A percentile compares a stretch with the other conserved stretches of the same genome.
Conservation (phyloP, 192 early-diverging fungal genomes). For the Endogone sp. region DNA sequence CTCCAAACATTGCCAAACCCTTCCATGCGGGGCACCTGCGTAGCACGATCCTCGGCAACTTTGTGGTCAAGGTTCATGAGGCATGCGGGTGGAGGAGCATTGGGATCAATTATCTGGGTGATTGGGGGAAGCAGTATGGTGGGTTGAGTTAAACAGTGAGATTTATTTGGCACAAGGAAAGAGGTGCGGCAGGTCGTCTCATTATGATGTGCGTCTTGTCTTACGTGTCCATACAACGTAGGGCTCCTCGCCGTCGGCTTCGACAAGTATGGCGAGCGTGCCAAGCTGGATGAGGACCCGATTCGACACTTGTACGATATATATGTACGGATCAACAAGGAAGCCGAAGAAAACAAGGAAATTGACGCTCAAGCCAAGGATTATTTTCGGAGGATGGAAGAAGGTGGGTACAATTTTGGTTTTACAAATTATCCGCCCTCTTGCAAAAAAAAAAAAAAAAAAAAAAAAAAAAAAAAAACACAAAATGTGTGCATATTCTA, state of each 20-base stretch:
- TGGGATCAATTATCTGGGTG: conserved; percentile 93
- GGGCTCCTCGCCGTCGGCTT: conserved; percentile 88
- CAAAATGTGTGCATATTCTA: conserved; percentile 1
- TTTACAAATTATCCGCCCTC: neutral
- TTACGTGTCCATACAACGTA: conserved; percentile 15
- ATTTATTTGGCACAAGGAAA: neutral
- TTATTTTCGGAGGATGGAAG: conserved; percentile 92
- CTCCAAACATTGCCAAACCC: conserved; percentile 97
- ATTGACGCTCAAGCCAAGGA: conserved; percentile 75
- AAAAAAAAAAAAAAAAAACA: conserved; percentile 3
- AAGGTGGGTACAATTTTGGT: conserved; percentile 37
- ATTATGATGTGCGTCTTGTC: neutral
- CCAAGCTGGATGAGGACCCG: conserved; percentile 65
- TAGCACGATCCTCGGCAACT: conserved; percentile 95
- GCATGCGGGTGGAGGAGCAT: conserved; percentile 80
- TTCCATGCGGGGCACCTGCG: conserved; percentile 97
- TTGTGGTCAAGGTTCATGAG: conserved; percentile 70
- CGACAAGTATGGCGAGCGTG: conserved; percentile 68
- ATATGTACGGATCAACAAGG: conserved; percentile 80
- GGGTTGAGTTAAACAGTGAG: conserved; percentile 16
- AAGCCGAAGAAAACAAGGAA: conserved; percentile 49
- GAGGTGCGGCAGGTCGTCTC: neutral
- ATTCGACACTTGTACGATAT: conserved; percentile 89
- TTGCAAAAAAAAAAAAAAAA: too few species aligned
- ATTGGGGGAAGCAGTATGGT: conserved; percentile 99